Evolutionary conservation across 495 filamentous ascomycete species (phyloP).

Genomic region (Trichocladium antarcticum): DNA sequence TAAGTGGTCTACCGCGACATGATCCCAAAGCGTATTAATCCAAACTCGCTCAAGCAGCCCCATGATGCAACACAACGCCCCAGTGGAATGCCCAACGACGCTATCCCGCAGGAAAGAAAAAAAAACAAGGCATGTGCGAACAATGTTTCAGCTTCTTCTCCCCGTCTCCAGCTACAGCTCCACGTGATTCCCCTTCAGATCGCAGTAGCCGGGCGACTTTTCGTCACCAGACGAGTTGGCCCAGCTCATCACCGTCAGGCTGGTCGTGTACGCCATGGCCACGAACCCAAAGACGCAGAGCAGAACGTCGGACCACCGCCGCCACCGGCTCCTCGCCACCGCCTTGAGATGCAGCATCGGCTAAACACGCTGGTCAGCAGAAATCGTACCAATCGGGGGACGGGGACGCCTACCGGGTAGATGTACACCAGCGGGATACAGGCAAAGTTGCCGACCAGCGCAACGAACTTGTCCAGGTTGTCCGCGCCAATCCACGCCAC

Average conservation of each 20-base stretch:
- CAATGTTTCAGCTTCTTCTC: neutral
- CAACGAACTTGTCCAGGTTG: conserved; percentile 93
- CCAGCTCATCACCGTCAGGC: conserved; percentile 77
- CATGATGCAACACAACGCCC: conserved; percentile 2
- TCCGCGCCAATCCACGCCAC: conserved; percentile 88
- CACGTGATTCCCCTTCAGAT: conserved; percentile 25
- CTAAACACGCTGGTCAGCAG: conserved; percentile 35
- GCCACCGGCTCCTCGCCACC: conserved; percentile 53
- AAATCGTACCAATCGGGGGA: neutral
- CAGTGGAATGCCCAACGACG: conserved; percentile 4
- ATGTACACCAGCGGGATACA: conserved; percentile 97
- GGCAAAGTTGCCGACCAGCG: conserved; percentile 90
- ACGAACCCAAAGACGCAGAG: conserved; percentile 72
- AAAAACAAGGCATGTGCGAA: neutral
- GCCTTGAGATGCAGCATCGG: conserved; percentile 79
- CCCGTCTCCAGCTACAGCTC: neutral
- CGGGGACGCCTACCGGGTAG: conserved; percentile 65
- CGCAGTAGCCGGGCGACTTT: conserved; percentile 40
- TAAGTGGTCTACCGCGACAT: neutral
- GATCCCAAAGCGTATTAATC: neutral
- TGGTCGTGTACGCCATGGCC: conserved; percentile 84
- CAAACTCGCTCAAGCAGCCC: neutral
- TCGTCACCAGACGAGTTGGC: conserved; percentile 34
- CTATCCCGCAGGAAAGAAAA: neutral
- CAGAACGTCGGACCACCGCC: conserved; percentile 56